A percentile compares a stretch with the other conserved stretches of the same genome.
Conservation (phyloP, 2,329 filamentous ascomycete species). For the Gremmenia infestans region DNA sequence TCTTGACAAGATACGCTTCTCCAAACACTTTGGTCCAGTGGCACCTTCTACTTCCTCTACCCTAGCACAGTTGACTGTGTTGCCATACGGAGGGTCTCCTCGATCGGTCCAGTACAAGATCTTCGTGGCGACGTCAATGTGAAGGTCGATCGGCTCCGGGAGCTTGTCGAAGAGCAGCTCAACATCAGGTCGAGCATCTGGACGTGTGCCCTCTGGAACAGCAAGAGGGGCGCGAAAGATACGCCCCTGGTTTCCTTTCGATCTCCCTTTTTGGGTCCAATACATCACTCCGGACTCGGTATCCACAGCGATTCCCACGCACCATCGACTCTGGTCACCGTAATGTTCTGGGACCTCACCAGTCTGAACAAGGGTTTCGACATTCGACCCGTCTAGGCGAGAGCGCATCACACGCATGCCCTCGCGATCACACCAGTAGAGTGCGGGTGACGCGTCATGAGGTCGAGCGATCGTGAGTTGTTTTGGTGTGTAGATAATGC, state of each 20-base stretch:
- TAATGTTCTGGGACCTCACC: slow-evolving; percentile 9
- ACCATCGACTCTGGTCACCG: slow-evolving; percentile 37
- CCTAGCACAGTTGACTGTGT: slow-evolving; percentile 40
- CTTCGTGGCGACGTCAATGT: slow-evolving; percentile 41
- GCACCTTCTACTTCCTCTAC: neutral
- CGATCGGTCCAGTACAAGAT: slow-evolving; percentile 56
- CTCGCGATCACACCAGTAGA: slow-evolving; percentile 43
- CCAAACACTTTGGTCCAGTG: neutral
- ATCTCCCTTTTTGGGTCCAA: slow-evolving; percentile 26
- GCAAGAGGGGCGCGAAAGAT: slow-evolving; percentile 3
- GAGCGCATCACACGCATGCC: slow-evolving; percentile 38
- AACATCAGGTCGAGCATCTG: neutral
- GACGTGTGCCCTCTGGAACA: neutral
- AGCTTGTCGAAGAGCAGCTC: slow-evolving; percentile 35
- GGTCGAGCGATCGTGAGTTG: slow-evolving; percentile 32
- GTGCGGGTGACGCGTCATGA: neutral
- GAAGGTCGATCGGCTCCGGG: slow-evolving; percentile 53
- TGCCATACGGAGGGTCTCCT: slow-evolving; percentile 50
- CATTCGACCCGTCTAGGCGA: slow-evolving; percentile 35
- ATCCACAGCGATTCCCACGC: slow-evolving; percentile 50
- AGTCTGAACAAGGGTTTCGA: slow-evolving; percentile 31
- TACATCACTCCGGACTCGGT: slow-evolving; percentile 32
- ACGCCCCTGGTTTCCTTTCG: slow-evolving; percentile 7
- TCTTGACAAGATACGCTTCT: slow-evolving; percentile 25
- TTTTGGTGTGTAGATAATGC: slow-evolving; percentile 45